These are phyloP conservation scores for Balakata baccata DNA, from an alignment of 345 rosid genomes.

Conservation along the genomic window DNA sequence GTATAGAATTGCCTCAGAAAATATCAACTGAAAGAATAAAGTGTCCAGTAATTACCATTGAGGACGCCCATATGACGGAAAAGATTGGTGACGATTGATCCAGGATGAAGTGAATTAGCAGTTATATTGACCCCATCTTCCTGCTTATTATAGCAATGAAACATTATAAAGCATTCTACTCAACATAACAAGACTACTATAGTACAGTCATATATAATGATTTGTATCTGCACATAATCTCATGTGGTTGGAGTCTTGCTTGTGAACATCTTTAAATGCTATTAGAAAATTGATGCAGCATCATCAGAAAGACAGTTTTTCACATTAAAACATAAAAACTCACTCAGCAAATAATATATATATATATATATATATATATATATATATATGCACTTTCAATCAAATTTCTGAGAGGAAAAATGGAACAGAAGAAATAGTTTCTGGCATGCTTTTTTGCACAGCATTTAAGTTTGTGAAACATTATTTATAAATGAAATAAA, in stretches of 20 bases:
- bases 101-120: constrained; percentile 76
- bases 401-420: not conserved
- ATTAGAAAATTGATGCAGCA: too few species aligned
- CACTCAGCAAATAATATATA: too few species aligned
- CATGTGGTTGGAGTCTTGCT: not conserved
- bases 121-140: constrained; percentile 58
- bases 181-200: not conserved
- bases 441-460: not conserved
- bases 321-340: too few species aligned
- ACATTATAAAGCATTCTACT: not conserved
- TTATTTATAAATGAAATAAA: not conserved
- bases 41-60: constrained; percentile 29
- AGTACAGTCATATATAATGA: not conserved
- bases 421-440: not conserved
- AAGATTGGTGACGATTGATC: constrained; percentile 55
- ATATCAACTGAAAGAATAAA: not conserved
- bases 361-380: too few species aligned
- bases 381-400: not conserved
- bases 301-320: too few species aligned
- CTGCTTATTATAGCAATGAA: constrained; percentile 25
- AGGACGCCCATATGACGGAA: constrained; percentile 36
- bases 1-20: not conserved
- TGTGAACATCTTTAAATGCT: not conserved
- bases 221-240: not conserved
- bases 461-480: too few species aligned